A percentile compares a stretch with the other conserved stretches of the same genome.
These are phyloP conservation scores for Corymbia maculata DNA, from an alignment of 345 rosid genomes.

Conservation along the genomic window DNA sequence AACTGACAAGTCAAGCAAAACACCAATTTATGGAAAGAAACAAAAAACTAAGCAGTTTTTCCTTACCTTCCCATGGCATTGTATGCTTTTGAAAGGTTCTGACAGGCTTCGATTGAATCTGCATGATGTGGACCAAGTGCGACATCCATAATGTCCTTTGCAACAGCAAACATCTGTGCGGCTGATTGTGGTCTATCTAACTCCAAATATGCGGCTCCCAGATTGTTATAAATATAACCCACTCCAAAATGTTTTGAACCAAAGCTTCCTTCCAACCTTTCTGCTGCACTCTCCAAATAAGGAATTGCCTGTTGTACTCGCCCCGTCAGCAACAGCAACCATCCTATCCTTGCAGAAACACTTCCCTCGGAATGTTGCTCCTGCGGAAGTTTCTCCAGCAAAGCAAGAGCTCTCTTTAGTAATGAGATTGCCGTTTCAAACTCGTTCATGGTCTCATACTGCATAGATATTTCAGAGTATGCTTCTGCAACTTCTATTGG, in stretches of 20 bases:
- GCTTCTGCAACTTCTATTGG: slow-evolving; percentile 84
- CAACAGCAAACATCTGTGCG: slow-evolving; percentile 90
- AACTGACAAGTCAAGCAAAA: background rate
- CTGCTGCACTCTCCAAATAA: slow-evolving; percentile 77
- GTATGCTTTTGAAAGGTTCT: slow-evolving; percentile 89
- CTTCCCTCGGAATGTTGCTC: slow-evolving; percentile 88
- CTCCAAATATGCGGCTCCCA: slow-evolving; percentile 94
- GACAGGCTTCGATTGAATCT: slow-evolving; percentile 86
- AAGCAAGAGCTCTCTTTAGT: slow-evolving; percentile 55
- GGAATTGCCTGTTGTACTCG: slow-evolving; percentile 82
- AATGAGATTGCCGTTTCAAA: slow-evolving; percentile 69
- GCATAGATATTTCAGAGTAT: slow-evolving; percentile 87
- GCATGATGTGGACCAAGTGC: slow-evolving; percentile 91
- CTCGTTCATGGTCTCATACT: slow-evolving; percentile 81
- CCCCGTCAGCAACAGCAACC: slow-evolving; percentile 79
- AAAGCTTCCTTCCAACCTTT: slow-evolving; percentile 79
- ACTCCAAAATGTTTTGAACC: slow-evolving; percentile 93
- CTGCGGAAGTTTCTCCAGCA: slow-evolving; percentile 82
- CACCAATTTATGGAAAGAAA: background rate
- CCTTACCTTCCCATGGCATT: slow-evolving; percentile 72
- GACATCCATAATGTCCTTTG: slow-evolving; percentile 89
- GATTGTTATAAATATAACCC: slow-evolving; percentile 83
- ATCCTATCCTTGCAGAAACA: slow-evolving; percentile 86
- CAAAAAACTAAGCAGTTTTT: background rate
- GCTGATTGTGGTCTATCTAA: slow-evolving; percentile 89